Evolutionary conservation across 345 rosid genomes (phyloP).

Genomic region (Gossypium ekmanianum): DNA sequence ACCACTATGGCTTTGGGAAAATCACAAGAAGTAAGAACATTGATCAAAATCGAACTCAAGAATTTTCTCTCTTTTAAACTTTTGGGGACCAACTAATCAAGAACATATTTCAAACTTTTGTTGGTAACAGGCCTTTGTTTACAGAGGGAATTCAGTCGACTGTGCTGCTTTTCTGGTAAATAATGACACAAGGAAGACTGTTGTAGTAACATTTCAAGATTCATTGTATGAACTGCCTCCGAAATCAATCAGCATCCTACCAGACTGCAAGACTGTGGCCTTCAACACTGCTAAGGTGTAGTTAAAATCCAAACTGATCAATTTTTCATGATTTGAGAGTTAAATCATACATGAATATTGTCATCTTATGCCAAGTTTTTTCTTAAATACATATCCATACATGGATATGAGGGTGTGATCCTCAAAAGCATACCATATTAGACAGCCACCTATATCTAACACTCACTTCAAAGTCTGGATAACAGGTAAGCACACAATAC

Average conservation of each 20-base stretch:
- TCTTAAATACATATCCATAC: background rate
- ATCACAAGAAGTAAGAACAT: slow-evolving; percentile 53
- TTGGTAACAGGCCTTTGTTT: slow-evolving; percentile 60
- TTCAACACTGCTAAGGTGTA: slow-evolving; percentile 73
- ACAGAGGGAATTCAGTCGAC: slow-evolving; percentile 30
- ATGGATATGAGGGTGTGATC: background rate
- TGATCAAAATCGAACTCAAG: background rate
- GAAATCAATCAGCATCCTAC: slow-evolving; percentile 61
- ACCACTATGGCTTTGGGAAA: slow-evolving; percentile 35
- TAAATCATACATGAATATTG: background rate
- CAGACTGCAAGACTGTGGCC: slow-evolving; percentile 65
- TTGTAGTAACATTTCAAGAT: slow-evolving; percentile 42
- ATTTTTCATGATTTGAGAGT: background rate
- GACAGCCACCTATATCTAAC: background rate
- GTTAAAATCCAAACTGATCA: background rate
- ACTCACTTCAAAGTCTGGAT: background rate
- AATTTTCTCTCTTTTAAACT: background rate
- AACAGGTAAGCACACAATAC: slow-evolving; percentile 50
- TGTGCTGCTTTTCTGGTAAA: slow-evolving; percentile 77
- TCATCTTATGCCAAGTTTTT: background rate
- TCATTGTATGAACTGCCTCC: slow-evolving; percentile 51
- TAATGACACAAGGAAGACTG: slow-evolving; percentile 26
- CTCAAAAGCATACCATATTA: background rate
- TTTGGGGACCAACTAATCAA: background rate
- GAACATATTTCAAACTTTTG: background rate